Conservation (phyloP, 225 moss, liverwort and hornwort species). For the Straminergon stramineum region DNA sequence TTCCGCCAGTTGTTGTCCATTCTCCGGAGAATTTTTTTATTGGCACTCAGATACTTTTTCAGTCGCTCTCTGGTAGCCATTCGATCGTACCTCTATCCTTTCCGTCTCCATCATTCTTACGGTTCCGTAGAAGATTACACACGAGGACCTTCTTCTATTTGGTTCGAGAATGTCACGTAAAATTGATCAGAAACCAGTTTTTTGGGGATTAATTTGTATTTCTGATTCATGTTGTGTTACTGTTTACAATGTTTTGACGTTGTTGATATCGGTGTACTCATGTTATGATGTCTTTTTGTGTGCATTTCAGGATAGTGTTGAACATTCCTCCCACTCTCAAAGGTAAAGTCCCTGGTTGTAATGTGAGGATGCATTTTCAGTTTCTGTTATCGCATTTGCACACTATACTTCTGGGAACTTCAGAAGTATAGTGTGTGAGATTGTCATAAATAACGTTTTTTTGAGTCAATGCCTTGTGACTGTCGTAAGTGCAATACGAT, state of each 20-base stretch:
- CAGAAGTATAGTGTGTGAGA: background rate
- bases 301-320: constrained; percentile 51
- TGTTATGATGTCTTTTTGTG: background rate
- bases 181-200: background rate
- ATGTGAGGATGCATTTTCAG: background rate
- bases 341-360: constrained; percentile 7
- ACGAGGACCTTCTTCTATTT: background rate
- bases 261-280: background rate
- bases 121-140: no score
- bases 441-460: background rate
- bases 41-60: no score
- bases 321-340: constrained; percentile 76
- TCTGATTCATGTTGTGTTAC: background rate
- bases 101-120: background rate
- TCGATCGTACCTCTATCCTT: background rate
- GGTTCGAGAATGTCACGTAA: background rate
- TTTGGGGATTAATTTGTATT: background rate
- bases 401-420: background rate
- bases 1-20: background rate
- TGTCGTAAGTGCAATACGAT: background rate
- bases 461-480: background rate
- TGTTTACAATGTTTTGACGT: background rate
- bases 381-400: background rate
- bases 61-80: background rate
- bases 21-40: background rate